These are phyloP conservation scores for Dactylellina drechsleri DNA, from an alignment of 2,329 filamentous ascomycete species.

Conservation along the genomic window DNA sequence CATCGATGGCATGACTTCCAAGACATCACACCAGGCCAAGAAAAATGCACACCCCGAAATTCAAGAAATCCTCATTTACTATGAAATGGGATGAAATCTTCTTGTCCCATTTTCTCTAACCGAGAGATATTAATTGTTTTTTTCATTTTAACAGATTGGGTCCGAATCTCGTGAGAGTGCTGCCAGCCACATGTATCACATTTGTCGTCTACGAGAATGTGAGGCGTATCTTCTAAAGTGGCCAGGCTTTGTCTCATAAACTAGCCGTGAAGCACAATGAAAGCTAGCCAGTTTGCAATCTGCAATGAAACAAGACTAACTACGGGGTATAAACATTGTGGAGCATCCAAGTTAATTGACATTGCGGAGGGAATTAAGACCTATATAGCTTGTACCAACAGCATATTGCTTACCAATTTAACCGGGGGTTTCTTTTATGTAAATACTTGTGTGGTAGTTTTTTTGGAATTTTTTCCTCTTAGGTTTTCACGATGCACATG, in stretches of 20 bases:
- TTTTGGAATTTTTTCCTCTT: too few species aligned
- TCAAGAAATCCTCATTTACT: not conserved
- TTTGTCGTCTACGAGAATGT: conserved; percentile 98
- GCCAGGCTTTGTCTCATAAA: not conserved
- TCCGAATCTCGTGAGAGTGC: conserved; percentile 86
- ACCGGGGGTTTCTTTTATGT: not conserved
- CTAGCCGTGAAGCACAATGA: too few species aligned
- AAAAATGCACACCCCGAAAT: too few species aligned
- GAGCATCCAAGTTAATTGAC: not conserved
- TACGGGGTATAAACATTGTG: conserved; percentile 1
- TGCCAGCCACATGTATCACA: conserved; percentile 95
- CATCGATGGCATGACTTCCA: conserved; percentile 14
- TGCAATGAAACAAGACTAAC: not conserved
- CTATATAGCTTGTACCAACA: too few species aligned
- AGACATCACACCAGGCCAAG: conserved; percentile 10
- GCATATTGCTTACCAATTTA: conserved; percentile 2
- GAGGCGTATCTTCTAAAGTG: conserved; percentile 63
- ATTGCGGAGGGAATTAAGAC: not conserved
- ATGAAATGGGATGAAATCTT: conserved; percentile 3
- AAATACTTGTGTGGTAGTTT: too few species aligned
- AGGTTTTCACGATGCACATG: too few species aligned
- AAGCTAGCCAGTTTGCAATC: not conserved
- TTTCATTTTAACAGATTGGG: conserved; percentile 66
- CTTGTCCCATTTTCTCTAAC: conserved; percentile 21
- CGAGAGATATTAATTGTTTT: conserved; percentile 7